Conservation (phyloP, 305 asterid genomes). For the Petunia hybrid region DNA sequence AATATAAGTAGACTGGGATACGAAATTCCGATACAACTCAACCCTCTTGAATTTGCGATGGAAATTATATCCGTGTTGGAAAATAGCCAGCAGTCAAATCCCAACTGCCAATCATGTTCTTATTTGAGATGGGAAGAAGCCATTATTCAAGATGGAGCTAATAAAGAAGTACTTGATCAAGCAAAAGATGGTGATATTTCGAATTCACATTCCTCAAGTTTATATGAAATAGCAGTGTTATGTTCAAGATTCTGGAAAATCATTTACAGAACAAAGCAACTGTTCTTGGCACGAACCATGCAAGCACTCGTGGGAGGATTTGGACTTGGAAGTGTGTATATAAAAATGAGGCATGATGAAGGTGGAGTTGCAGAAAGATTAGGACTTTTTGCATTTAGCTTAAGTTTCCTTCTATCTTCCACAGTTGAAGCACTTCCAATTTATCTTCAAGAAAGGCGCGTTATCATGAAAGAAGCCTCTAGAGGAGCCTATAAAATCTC, state of each 20-base stretch:
- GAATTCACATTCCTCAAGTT: slow-evolving; percentile 30
- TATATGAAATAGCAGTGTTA: slow-evolving; percentile 63
- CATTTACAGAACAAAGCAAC: slow-evolving; percentile 87
- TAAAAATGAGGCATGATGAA: slow-evolving; percentile 65
- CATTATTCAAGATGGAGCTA: slow-evolving; percentile 3
- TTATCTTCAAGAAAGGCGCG: slow-evolving; percentile 84
- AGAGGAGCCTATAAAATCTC: slow-evolving; percentile 80
- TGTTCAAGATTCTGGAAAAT: slow-evolving; percentile 79
- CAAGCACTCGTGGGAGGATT: slow-evolving; percentile 93
- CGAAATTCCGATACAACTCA: slow-evolving; percentile 72
- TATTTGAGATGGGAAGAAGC: slow-evolving; percentile 33
- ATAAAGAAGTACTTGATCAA: not conserved
- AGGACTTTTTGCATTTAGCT: slow-evolving; percentile 87
- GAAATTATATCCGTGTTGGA: slow-evolving; percentile 69
- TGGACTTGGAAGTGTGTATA: slow-evolving; percentile 79
- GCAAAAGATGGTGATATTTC: slow-evolving; percentile 30
- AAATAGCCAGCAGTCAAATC: slow-evolving; percentile 35
- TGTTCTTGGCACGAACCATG: slow-evolving; percentile 81
- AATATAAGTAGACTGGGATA: slow-evolving; percentile 59
- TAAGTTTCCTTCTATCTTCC: slow-evolving; percentile 89
- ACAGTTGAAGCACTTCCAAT: slow-evolving; percentile 94
- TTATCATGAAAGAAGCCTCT: slow-evolving; percentile 85
- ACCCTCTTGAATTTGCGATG: slow-evolving; percentile 89
- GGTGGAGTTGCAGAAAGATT: slow-evolving; percentile 76
- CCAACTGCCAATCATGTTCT: not conserved